Conservation (phyloP, 2,329 filamentous ascomycete species). For the Fusarium lateritium region DNA sequence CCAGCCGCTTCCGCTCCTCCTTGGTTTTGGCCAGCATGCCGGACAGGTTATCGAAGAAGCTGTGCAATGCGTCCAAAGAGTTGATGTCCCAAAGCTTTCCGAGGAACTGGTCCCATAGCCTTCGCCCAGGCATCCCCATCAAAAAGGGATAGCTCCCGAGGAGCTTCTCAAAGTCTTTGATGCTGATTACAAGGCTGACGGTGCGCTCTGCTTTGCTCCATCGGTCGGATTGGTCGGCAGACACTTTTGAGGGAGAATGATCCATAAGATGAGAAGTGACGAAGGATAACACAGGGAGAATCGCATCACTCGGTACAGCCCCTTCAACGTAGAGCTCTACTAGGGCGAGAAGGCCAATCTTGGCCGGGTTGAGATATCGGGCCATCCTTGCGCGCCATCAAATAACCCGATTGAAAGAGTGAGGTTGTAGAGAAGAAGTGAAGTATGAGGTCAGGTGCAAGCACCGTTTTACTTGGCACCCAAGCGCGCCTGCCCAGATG, state of each 20-base stretch:
- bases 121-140: slow-evolving; percentile 77
- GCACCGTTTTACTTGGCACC: slow-evolving; percentile 8
- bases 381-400: slow-evolving; percentile 67
- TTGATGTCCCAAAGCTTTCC: slow-evolving; percentile 86
- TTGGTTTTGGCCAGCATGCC: slow-evolving; percentile 73
- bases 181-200: slow-evolving; percentile 67
- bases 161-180: slow-evolving; percentile 73
- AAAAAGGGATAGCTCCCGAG: slow-evolving; percentile 66
- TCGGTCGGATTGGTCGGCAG: slow-evolving; percentile 50
- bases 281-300: slow-evolving; percentile 83
- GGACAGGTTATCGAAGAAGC: slow-evolving; percentile 76
- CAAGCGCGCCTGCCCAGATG: slow-evolving; percentile 29
- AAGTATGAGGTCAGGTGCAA: slow-evolving; percentile 6
- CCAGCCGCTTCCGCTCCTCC: slow-evolving; percentile 70
- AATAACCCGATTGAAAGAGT: not conserved
- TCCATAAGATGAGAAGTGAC: slow-evolving; percentile 79
- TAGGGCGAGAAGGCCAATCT: slow-evolving; percentile 85
- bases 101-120: slow-evolving; percentile 90
- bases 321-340: slow-evolving; percentile 85
- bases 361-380: slow-evolving; percentile 89
- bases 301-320: slow-evolving; percentile 76
- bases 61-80: slow-evolving; percentile 84
- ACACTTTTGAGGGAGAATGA: slow-evolving; percentile 50
- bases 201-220: slow-evolving; percentile 67
- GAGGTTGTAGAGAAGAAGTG: not conserved